phyloP scores from a whole-genome alignment of 2,329 filamentous ascomycete genomes.

The Nemania diffusa region DNA sequence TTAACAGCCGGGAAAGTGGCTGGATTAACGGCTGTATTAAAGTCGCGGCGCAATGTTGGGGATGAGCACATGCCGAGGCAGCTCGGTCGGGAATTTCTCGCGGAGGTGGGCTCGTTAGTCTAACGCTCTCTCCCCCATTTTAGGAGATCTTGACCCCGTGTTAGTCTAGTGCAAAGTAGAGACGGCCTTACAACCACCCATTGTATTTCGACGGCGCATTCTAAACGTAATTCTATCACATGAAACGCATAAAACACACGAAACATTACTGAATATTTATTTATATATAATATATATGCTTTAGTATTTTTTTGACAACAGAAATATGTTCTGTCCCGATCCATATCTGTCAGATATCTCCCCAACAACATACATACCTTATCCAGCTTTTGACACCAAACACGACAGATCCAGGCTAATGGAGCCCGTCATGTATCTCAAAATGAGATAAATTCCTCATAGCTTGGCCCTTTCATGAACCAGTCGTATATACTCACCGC shows the following conservation, averaged over 20 bases:
- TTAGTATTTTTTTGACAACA: background rate
- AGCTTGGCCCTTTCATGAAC: background rate
- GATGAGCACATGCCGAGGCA: conserved; percentile 38
- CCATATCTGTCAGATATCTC: background rate
- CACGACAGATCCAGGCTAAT: background rate
- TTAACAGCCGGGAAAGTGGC: conserved; percentile 28
- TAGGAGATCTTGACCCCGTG: too few species aligned
- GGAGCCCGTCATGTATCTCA: background rate
- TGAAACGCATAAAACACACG: background rate
- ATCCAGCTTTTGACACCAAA: background rate
- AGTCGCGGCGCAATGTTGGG: conserved; percentile 17
- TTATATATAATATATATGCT: background rate
- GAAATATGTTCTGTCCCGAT: background rate
- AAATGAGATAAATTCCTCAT: background rate
- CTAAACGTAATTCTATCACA: background rate
- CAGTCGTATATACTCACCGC: conserved; percentile 5
- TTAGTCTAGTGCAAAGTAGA: too few species aligned
- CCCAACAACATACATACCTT: background rate
- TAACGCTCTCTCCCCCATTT: background rate
- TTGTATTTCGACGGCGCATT: background rate
- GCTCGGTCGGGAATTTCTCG: conserved; percentile 24
- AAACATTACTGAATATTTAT: too few species aligned
- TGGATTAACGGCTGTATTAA: conserved; percentile 27
- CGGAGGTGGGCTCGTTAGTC: background rate
- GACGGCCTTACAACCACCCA: too few species aligned